These are phyloP conservation scores for Chaetomiaceae sp. DNA, from an alignment of 2,329 filamentous ascomycete species.

Conservation along the genomic window DNA sequence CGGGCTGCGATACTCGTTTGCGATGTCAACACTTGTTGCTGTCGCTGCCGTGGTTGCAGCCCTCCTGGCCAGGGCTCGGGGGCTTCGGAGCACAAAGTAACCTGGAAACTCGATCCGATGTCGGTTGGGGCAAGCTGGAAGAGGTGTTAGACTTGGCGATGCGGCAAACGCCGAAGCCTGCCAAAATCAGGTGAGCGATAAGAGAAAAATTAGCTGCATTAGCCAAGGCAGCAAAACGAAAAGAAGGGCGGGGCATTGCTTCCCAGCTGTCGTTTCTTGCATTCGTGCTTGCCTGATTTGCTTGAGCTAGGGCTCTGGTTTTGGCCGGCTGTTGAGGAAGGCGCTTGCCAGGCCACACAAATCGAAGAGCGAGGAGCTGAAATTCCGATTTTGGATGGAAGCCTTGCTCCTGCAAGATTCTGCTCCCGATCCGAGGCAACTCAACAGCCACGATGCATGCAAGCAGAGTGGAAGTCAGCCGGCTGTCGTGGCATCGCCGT, in stretches of 20 bases:
- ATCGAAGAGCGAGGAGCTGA: background rate
- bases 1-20: conserved; percentile 53
- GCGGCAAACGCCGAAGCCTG: too few relatives aligned
- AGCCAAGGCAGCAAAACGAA: background rate
- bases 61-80: conserved; percentile 39
- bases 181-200: background rate
- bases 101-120: background rate
- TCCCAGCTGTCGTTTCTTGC: too few relatives aligned
- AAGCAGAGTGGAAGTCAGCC: background rate
- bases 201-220: background rate
- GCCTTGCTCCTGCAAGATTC: background rate
- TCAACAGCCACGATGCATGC: background rate
- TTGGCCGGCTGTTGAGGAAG: background rate
- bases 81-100: conserved; percentile 31
- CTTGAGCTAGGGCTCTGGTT: background rate
- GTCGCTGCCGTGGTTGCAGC: conserved; percentile 45
- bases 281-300: background rate
- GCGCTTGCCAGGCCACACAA: background rate
- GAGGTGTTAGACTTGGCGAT: background rate
- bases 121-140: too few relatives aligned
- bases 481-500: background rate
- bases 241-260: background rate
- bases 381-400: background rate
- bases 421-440: background rate
- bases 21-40: conserved; percentile 49